A percentile compares a stretch with the other conserved stretches of the same genome.
phyloP scores from a whole-genome alignment of 1,139 yeast genomes.

The Taiozyma sp. region DNA sequence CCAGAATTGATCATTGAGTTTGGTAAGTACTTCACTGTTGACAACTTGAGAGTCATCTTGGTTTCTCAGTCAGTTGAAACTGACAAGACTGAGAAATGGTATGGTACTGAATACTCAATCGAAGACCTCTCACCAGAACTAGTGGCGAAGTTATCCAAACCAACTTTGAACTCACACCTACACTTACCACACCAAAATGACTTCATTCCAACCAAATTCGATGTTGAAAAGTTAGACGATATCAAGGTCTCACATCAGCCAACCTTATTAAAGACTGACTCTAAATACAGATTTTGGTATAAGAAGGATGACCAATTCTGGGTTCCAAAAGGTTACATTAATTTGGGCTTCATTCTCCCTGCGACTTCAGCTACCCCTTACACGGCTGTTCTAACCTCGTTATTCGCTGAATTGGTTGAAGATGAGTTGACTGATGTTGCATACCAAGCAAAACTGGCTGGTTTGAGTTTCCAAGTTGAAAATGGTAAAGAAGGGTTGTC shows the following conservation, averaged over 20 bases:
- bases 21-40: constrained; percentile 45
- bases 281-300: constrained; percentile 64
- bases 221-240: constrained; percentile 43
- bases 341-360: constrained; percentile 64
- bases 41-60: constrained; percentile 58
- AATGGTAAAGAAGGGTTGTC: constrained; percentile 69
- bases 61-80: constrained; percentile 45
- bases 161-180: constrained; percentile 37
- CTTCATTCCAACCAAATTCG: constrained; percentile 77
- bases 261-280: constrained; percentile 37
- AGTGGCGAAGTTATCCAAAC: constrained; percentile 29
- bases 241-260: constrained; percentile 41
- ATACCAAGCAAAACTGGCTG: constrained; percentile 84
- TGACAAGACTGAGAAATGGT: constrained; percentile 67
- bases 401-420: constrained; percentile 65
- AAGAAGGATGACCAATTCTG: constrained; percentile 88
- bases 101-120: constrained; percentile 75
- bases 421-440: constrained; percentile 75
- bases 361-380: constrained; percentile 52
- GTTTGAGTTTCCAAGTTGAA: constrained; percentile 54
- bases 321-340: constrained; percentile 80
- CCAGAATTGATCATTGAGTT: constrained; percentile 49
- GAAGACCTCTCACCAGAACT: constrained; percentile 41
- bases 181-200: constrained; percentile 68
- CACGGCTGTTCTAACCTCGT: constrained; percentile 51